These are phyloP conservation scores for Ceratobasidium sp. DNA, from an alignment of 1,284 basidiomycete genomes.

Conservation along the genomic window DNA sequence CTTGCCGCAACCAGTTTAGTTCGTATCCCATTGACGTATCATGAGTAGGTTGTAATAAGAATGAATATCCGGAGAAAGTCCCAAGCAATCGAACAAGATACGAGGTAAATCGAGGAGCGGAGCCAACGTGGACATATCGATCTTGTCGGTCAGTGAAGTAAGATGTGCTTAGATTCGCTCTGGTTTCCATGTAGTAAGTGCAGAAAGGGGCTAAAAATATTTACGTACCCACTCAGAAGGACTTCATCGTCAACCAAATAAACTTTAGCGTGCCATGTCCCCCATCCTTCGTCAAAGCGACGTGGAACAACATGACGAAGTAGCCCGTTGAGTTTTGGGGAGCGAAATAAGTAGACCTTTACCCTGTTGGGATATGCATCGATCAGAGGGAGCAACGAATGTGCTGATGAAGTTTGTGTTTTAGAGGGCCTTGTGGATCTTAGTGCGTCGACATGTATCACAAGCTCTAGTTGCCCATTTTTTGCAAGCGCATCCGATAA, in stretches of 20 bases:
- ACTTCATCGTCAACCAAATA: constrained; percentile 94
- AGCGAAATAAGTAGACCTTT: constrained; percentile 81
- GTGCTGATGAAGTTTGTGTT: constrained; percentile 64
- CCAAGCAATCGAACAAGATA: constrained; percentile 86
- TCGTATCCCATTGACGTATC: constrained; percentile 36
- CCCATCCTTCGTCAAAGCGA: constrained; percentile 97
- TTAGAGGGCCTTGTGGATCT: constrained; percentile 80
- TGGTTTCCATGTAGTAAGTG: constrained; percentile 50
- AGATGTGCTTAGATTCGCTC: constrained; percentile 92
- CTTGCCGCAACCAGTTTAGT: constrained; percentile 15
- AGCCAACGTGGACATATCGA: constrained; percentile 82
- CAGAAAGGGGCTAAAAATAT: constrained; percentile 25
- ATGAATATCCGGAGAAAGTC: constrained; percentile 77
- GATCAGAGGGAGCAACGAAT: constrained; percentile 75
- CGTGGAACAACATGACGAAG: constrained; percentile 84
- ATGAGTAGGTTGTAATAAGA: constrained; percentile 59
- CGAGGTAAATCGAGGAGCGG: constrained; percentile 69
- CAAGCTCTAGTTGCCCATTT: constrained; percentile 70
- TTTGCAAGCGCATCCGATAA: constrained; percentile 65
- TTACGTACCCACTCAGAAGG: constrained; percentile 87
- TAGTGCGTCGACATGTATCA: constrained; percentile 87
- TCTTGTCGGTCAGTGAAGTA: constrained; percentile 97
- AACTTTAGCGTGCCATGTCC: constrained; percentile 97
- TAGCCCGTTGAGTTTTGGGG: constrained; percentile 80
- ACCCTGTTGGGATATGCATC: constrained; percentile 77